These are phyloP conservation scores for Prototheca wickerhamii DNA, from an alignment of 163 green algal species.

Conservation along the genomic window DNA sequence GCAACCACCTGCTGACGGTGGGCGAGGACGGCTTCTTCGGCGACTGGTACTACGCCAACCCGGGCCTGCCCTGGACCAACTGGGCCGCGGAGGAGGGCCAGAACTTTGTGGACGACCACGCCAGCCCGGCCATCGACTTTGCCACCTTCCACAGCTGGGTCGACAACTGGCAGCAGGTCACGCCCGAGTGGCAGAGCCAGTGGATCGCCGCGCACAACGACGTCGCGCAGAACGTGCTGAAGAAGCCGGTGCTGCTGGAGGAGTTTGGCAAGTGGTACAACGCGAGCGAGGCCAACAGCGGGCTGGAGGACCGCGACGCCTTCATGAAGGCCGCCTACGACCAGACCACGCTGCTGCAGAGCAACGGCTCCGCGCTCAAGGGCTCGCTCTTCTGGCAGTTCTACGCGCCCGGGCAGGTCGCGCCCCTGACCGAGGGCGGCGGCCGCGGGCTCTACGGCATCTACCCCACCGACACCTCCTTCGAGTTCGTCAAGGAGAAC, in stretches of 20 bases:
- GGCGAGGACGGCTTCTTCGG: conserved; percentile 60
- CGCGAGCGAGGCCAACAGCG: conserved; percentile 1
- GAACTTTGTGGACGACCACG: conserved; percentile 34
- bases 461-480: conserved; percentile 19
- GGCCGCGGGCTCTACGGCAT: conserved; percentile 34
- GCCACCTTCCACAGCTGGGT: conserved; percentile 32
- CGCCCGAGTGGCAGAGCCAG: conserved; percentile 11
- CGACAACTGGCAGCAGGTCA: conserved; percentile 36
- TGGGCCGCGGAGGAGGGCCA: conserved; percentile 29
- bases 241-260: conserved; percentile 33
- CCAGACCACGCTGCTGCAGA: conserved; percentile 11
- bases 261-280: conserved; percentile 26
- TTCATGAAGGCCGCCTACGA: conserved; percentile 25
- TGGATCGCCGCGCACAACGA: conserved; percentile 19
- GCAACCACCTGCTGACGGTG: conserved; percentile 53
- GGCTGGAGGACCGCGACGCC: conserved; percentile 16
- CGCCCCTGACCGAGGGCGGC: conserved; percentile 21
- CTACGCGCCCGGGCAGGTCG: conserved; percentile 20
- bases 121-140: conserved; percentile 27
- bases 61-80: conserved; percentile 14
- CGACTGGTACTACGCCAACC: conserved; percentile 20
- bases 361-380: conserved; percentile 14
- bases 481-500: conserved; percentile 14
- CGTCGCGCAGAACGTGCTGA: conserved; percentile 4
- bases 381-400: conserved; percentile 37